Evolutionary conservation across 75 land plant genomes (phyloP), one percentile per base, ranked within the genome.

Genomic region (Selaginella moellendorffii): DNA sequence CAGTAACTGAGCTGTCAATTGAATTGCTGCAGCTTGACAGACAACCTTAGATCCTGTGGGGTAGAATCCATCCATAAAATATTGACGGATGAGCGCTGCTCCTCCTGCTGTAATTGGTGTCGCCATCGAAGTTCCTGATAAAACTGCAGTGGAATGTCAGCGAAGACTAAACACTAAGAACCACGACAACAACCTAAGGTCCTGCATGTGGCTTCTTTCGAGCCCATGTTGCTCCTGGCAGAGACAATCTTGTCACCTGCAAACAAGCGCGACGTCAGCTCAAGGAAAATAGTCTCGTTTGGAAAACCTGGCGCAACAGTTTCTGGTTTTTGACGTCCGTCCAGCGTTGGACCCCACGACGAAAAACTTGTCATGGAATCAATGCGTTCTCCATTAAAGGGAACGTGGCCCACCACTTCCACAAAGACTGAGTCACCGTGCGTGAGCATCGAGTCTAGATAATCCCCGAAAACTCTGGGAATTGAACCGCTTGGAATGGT

Each of bases 51-150:
- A 19, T 52, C 72, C 72, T 52, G 72, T 62, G 46, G 72, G 72
- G 19, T 70, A 70, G 67, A 62, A 70, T 24, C 72, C 72, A n/a
- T 70, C 72, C 26, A 63, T 53, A 29, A 70, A 63, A 59, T 70
- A 70, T 61, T 70, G 66, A 9, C 72, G 65, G 1, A 63, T 54
- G 54, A 70, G 28, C 23, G 72, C 28, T 52, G 72, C 72, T 63
- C 63, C 20, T 14, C 72, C 72, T 1, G 72, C 72, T 46, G 52
- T 63, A 0, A 70, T 27, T 27, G 72, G 72, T 26, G 72, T 31
- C 19, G 72, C 36, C 54, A 63, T 70, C 52, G 72, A 70, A 36
- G 72, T 70, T 8, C 72, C 72, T 52, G 63, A 19, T 56, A 25
- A 8, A 56, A 56, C 21, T 19, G 24, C 23, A 19, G 5, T 8